Percentiles rank a stretch among this genome's conserved stretches.
Conservation (phyloP, 106 monocot genomes). For the Platanthera zijinensis region DNA sequence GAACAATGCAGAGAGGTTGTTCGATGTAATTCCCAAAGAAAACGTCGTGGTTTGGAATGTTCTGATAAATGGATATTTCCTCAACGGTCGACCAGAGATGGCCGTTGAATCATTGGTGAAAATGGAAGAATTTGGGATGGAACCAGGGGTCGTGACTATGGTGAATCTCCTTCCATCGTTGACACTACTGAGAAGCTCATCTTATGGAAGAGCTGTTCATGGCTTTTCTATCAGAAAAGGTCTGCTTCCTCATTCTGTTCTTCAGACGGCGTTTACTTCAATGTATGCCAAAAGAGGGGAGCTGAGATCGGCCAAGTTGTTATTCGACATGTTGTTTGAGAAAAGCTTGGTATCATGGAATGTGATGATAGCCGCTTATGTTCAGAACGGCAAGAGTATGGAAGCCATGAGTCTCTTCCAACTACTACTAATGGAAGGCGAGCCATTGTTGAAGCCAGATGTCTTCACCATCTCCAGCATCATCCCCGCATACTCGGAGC, state of each 20-base stretch:
- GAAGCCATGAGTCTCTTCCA: conserved; percentile 56
- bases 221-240: conserved; percentile 44
- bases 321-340: conserved; percentile 43
- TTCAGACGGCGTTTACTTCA: conserved; percentile 54
- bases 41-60: conserved; percentile 65
- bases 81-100: conserved; percentile 27
- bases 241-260: conserved; percentile 46
- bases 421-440: conserved; percentile 15
- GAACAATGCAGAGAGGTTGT: conserved; percentile 36
- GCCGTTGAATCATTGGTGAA: conserved; percentile 29
- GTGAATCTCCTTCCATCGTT: conserved; percentile 58
- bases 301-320: conserved; percentile 31
- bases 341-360: conserved; percentile 73
- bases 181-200: conserved; percentile 18
- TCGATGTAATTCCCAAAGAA: conserved; percentile 17
- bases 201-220: conserved; percentile 46
- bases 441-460: conserved; percentile 37
- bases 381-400: conserved; percentile 26
- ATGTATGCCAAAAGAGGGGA: conserved; percentile 63
- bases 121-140: conserved; percentile 31
- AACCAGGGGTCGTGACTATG: conserved; percentile 47
- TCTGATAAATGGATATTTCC: conserved; percentile 58
- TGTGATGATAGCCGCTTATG: conserved; percentile 56
- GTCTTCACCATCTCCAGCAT: conserved; percentile 50
- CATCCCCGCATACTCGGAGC: conserved; percentile 50